phyloP scores from a whole-genome alignment of 176 grass and related monocot species.

The Oryza coarctata region DNA sequence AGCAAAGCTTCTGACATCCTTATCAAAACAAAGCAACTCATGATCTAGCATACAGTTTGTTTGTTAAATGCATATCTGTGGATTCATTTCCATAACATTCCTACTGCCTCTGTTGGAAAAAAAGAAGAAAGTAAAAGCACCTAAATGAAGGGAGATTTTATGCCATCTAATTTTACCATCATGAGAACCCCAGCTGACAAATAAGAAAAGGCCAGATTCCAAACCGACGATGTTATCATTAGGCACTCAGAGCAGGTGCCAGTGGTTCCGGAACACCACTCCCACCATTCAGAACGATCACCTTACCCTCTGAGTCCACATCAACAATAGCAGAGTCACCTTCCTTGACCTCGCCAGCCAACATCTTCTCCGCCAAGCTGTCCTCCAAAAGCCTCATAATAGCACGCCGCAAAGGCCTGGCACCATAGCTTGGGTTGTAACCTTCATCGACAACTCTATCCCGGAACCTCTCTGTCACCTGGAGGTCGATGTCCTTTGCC shows the following conservation, averaged over 20 bases:
- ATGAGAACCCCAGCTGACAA: conserved; percentile 20
- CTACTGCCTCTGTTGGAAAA: conserved; percentile 32
- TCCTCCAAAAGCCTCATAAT: conserved; percentile 96
- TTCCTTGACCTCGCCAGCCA: conserved; percentile 88
- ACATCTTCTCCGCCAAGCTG: conserved; percentile 86
- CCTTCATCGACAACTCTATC: conserved; percentile 93
- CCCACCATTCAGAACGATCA: conserved; percentile 72
- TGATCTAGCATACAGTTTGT: conserved; percentile 7
- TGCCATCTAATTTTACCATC: conserved; percentile 31
- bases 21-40: conserved; percentile 34
- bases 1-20: conserved; percentile 10
- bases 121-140: not conserved
- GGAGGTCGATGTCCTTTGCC: conserved; percentile 81
- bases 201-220: not conserved
- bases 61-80: conserved; percentile 11
- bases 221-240: not conserved
- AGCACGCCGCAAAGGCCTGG: conserved; percentile 86
- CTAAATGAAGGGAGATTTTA: conserved; percentile 3
- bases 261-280: conserved; percentile 54
- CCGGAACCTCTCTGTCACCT: conserved; percentile 89
- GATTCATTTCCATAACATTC: conserved; percentile 21
- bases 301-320: conserved; percentile 86
- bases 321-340: conserved; percentile 92
- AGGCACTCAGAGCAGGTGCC: conserved; percentile 43
- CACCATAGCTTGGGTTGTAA: conserved; percentile 91